phyloP scores from a whole-genome alignment of 331 rosid genomes.

The Acacia pycnantha region DNA sequence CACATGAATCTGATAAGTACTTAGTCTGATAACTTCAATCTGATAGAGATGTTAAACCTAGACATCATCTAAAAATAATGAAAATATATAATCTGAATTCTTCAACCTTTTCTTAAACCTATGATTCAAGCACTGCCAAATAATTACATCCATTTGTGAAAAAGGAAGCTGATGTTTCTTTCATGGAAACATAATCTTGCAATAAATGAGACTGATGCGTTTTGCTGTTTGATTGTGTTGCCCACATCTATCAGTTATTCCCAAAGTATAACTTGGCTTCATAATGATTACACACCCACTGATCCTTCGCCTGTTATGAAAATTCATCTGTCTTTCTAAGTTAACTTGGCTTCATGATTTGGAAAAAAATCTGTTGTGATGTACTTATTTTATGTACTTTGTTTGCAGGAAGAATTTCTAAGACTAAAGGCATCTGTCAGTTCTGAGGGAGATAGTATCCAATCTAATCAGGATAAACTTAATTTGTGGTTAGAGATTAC shows the following conservation, averaged over 20 bases:
- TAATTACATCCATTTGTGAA: neutral
- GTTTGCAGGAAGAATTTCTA: no score
- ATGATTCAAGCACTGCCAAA: no score
- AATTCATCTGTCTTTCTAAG: neutral
- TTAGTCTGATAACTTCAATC: neutral
- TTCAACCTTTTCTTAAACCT: neutral
- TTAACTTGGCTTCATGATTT: no score
- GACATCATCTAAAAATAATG: neutral
- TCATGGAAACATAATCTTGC: neutral
- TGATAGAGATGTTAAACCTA: neutral
- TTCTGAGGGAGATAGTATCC: no score
- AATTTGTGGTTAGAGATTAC: no score
- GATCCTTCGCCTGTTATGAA: neutral
- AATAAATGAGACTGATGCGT: neutral
- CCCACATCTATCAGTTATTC: neutral
- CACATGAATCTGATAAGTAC: neutral
- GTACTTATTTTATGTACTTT: no score
- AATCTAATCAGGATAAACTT: no score
- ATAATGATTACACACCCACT: neutral
- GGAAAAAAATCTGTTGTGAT: no score
- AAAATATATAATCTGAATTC: neutral
- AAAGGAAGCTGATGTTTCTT: neutral
- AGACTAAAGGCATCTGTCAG: no score
- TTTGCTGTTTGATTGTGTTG: constrained; percentile 1
- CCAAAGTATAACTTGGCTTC: neutral